Conservation (phyloP, 2,329 filamentous ascomycete genomes). For the Fonsecaea pedrosoi region DNA sequence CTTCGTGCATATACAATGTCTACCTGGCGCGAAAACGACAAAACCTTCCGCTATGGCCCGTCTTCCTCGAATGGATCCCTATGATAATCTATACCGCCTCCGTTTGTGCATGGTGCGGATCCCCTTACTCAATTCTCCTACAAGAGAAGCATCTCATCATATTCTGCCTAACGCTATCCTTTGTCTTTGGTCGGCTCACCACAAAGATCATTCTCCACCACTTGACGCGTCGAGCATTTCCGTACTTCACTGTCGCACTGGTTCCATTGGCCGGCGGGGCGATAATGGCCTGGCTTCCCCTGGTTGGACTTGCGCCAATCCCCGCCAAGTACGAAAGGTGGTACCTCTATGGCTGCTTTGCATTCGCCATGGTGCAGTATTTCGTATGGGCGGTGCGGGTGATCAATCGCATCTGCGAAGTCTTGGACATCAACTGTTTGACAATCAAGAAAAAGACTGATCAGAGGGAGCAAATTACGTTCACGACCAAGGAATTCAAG, state of each 20-base stretch:
- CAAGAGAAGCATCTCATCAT: conserved; percentile 85
- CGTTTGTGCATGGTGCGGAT: conserved; percentile 85
- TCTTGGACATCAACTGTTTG: conserved; percentile 90
- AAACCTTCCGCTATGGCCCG: conserved; percentile 75
- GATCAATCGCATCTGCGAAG: conserved; percentile 88
- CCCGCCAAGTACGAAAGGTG: conserved; percentile 71
- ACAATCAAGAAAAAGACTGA: conserved; percentile 66
- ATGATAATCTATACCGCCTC: conserved; percentile 80
- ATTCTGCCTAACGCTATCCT: conserved; percentile 92
- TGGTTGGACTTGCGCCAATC: conserved; percentile 69
- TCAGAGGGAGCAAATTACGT: conserved; percentile 12
- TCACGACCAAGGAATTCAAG: conserved; percentile 3
- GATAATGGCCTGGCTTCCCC: conserved; percentile 79
- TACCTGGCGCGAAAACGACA: conserved; percentile 73
- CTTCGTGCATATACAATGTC: conserved; percentile 89
- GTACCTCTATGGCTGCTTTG: conserved; percentile 84
- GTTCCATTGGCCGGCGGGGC: conserved; percentile 86
- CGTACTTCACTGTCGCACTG: conserved; percentile 93
- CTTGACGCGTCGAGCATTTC: conserved; percentile 90
- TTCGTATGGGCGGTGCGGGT: conserved; percentile 92
- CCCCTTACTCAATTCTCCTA: conserved; percentile 82
- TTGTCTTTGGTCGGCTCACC: conserved; percentile 97
- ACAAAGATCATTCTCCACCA: conserved; percentile 99
- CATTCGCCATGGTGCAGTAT: conserved; percentile 84
- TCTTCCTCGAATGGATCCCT: conserved; percentile 93